Evolutionary conservation across 2,329 filamentous ascomycete genomes (phyloP).

Genomic region (Xylariaceae sp.): DNA sequence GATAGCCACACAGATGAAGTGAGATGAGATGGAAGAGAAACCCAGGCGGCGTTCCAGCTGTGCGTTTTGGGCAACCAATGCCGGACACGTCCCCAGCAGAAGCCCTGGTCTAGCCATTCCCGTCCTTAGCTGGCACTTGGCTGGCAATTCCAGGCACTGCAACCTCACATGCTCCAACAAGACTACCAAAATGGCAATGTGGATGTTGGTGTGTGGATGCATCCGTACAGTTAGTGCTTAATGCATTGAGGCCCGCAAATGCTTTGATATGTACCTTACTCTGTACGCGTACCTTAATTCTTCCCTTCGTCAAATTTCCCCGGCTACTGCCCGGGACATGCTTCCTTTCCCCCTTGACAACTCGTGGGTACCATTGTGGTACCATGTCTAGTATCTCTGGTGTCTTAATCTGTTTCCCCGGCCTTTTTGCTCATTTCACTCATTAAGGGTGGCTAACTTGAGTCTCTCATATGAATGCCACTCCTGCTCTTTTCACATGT

Average conservation of each 20-base stretch:
- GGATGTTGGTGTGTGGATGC: slow-evolving; percentile 39
- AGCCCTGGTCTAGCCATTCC: slow-evolving; percentile 22
- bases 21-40: background rate
- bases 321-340: too few relatives aligned
- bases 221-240: slow-evolving; percentile 29
- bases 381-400: slow-evolving; percentile 24
- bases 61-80: slow-evolving; percentile 25
- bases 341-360: slow-evolving; percentile 37
- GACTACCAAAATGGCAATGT: slow-evolving; percentile 23
- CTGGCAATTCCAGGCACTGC: slow-evolving; percentile 18
- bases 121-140: slow-evolving; percentile 15
- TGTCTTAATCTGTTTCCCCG: slow-evolving; percentile 40
- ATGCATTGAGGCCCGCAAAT: slow-evolving; percentile 41
- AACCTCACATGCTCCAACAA: slow-evolving; percentile 31
- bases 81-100: slow-evolving; percentile 18
- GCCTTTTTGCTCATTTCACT: slow-evolving; percentile 40
- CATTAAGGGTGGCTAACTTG: slow-evolving; percentile 27
- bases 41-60: slow-evolving; percentile 26
- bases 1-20: slow-evolving; percentile 14
- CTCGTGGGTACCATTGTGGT: slow-evolving; percentile 35
- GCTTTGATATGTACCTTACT: slow-evolving; percentile 31
- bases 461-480: slow-evolving; percentile 26
- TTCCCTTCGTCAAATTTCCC: slow-evolving; percentile 39
- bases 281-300: slow-evolving; percentile 14
- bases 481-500: slow-evolving; percentile 24